Conservation (phyloP, 2,329 filamentous ascomycete species). For the Nectriaceae sp. region DNA sequence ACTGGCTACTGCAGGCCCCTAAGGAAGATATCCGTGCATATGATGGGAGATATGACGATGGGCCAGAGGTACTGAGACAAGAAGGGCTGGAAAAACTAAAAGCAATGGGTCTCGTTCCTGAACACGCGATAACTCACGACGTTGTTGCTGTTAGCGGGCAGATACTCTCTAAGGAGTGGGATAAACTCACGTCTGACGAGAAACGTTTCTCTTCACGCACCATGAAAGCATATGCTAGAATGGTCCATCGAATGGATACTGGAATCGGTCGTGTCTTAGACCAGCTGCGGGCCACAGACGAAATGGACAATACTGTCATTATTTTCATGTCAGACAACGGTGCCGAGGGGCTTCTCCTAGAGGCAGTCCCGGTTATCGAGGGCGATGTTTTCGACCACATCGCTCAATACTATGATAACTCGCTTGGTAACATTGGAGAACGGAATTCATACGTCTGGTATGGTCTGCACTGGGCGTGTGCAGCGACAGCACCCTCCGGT, state of each 20-base stretch:
- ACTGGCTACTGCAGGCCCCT: constrained; percentile 64
- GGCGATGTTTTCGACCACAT: background rate
- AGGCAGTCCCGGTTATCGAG: background rate
- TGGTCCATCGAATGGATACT: background rate
- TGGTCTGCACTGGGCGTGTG: constrained; percentile 48
- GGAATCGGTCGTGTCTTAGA: background rate
- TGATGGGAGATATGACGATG: background rate
- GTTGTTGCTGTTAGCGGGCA: background rate
- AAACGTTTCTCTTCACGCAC: background rate
- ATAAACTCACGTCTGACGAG: background rate
- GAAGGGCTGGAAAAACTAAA: background rate
- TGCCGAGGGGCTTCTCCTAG: background rate
- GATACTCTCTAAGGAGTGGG: background rate
- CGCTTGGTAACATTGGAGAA: background rate
- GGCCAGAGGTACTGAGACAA: background rate
- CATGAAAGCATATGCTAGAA: background rate
- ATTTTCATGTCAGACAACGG: background rate
- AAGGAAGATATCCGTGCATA: constrained; percentile 54
- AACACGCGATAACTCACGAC: background rate
- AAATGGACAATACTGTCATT: background rate
- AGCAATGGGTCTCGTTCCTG: background rate
- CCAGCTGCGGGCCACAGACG: background rate
- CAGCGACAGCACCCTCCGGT: constrained; percentile 38
- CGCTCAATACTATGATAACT: background rate
- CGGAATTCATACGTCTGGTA: background rate